Percentiles rank a stretch among this genome's conserved stretches.
Evolutionary conservation across 164 flowering plant species (phyloP).

Genomic region (Magnolia changhungtana): DNA sequence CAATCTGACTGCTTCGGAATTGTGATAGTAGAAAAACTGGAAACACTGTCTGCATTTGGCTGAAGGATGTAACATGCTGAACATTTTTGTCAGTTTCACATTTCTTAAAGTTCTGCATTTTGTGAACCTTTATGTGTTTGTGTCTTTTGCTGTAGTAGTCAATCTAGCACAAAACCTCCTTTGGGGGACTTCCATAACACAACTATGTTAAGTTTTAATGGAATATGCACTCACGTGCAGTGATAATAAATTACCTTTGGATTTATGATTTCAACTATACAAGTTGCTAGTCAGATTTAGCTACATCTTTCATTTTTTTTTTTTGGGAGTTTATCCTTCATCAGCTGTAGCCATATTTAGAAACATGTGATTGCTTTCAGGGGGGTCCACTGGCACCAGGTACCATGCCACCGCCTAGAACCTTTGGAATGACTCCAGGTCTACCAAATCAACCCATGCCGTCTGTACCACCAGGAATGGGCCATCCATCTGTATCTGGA

Average conservation of each 20-base stretch:
- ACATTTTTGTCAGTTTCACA: neutral
- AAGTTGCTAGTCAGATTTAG: no score
- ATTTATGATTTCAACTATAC: no score
- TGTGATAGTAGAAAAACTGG: no score
- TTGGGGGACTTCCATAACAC: neutral
- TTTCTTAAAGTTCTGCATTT: neutral
- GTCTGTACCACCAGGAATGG: conserved; percentile 47
- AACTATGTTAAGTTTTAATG: neutral
- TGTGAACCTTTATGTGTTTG: neutral
- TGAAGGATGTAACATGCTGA: no score
- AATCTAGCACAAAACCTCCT: neutral
- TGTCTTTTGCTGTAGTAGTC: neutral
- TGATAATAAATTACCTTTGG: neutral
- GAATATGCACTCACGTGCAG: neutral
- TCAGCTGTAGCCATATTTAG: neutral
- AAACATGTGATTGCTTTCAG: conserved; percentile 19
- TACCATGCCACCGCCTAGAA: conserved; percentile 55
- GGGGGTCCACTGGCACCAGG: conserved; percentile 48
- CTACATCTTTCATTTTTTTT: neutral
- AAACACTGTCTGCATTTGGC: no score
- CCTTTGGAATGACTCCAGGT: conserved; percentile 76
- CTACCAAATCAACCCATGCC: conserved; percentile 60
- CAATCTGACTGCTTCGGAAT: neutral
- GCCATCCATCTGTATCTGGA: conserved; percentile 50
- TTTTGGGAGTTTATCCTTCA: neutral